Evolutionary conservation across 2,329 filamentous ascomycete genomes (phyloP), one percentile per base, ranked within the genome.

Genomic region (Stachybotrys elegans): DNA sequence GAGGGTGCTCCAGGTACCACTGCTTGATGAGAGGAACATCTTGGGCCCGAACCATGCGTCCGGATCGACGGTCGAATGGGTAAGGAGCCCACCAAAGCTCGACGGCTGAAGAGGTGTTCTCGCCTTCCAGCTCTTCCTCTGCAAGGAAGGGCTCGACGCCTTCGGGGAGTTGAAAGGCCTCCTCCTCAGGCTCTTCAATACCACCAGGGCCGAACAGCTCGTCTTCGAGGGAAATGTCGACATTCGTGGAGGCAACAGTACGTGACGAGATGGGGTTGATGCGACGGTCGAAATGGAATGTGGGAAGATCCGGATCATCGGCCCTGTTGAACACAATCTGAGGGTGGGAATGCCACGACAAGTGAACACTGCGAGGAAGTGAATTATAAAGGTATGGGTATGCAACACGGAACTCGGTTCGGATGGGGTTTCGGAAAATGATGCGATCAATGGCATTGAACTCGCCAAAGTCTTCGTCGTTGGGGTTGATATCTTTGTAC

Each of bases 391-490:
- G 75, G 63, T 86, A 96, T 1, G 93, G 93, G 62, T 88, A 97
- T 1, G 90, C 90, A 35, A 98, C 93, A 37, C 92, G 83, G 59
- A 94, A 96, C 67, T 98, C 93, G 8, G 92, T 98, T 54, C 92
- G 83, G 52, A 97, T 94, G 1, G 92, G 91, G 38, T 87, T 85
- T 52, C 93, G 86, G 76, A 98, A 98, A 54, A 98, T 98, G 67
- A 98, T 98, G 55, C 94, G 88, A 60, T 98, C 93, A 57, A 98
- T 98, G 25, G 93, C 93, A 60, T 98, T 98, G 76, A 98, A 98
- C 67, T 98, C 93, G 67, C 93, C 93, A 67, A 98, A 98, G 61
- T 98, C 93, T 65, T 98, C 93, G 55, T 97, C 92, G 57, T 98
- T 98, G 2, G 93, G 93, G 63, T 98, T 91, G 48, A 98, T 91